Base-by-base conservation (phyloP, 192 early-diverging fungal species). In the Obelidium mucronatum region DNA sequence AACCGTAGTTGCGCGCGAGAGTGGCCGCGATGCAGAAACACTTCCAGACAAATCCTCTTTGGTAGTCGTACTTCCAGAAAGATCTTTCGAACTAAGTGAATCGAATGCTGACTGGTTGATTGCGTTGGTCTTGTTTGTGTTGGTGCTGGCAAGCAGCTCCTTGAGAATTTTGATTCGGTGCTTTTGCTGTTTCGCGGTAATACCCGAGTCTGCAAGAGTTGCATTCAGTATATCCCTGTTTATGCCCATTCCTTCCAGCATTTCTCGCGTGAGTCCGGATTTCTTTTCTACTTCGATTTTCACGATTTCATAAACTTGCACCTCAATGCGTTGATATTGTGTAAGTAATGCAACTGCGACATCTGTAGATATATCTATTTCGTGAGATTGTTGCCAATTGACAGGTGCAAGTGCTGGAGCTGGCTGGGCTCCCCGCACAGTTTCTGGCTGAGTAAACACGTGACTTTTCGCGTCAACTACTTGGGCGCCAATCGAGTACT, bases 231-330 rank as follows among this genome's bases (percentile, higher is more conserved):
- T 36, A 24, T 55, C 40, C 42, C 15, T 54, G 22, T 19, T 35
- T 4, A 72, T 31, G 4, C 62, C 62, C 11, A 28, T 5, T 2
- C 15, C 34, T 54, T 72, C 69, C 15, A 72, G 69, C 30, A 72
- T 36, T 13, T 72, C 69, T 2, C 69, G 69, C 2, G 69, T 72
- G 17, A 72, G 22, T 36, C 69, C 69, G 22, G 53, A 36, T 24
- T 64, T 64, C 40, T 64, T 64, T 64, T 64, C 69, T 4, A 72
- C 69, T 26, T 72, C 69, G n/a, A 72, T 51, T 1, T 42, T 35
- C 30, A 72, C 34, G 22, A 72, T 35, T 30, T 72, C 69, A 36
- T 58, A 59, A 1, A 72, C 69, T n/a, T 28, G 24, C 19, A 72
- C 26, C 2, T 26, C 53, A 26, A 72, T 34, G n/a, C 19, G 37